These are phyloP conservation scores for Botryosphaeria agaves DNA, from an alignment of 2,329 filamentous ascomycete genomes.

Conservation along the genomic window DNA sequence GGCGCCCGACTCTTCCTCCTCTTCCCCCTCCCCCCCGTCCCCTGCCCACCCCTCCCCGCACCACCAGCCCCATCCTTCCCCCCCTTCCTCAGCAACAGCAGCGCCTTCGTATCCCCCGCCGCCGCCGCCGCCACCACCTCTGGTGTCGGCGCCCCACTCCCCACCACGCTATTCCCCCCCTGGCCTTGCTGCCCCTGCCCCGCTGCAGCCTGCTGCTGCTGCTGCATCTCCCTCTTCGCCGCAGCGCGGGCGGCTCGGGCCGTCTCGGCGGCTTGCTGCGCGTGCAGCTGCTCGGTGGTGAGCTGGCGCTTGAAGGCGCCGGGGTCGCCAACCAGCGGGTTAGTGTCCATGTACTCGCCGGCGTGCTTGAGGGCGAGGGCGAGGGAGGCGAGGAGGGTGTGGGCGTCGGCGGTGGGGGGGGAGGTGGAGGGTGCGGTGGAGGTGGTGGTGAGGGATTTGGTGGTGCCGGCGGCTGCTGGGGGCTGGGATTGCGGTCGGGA, in stretches of 20 bases:
- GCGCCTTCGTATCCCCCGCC: not conserved
- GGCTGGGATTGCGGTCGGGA: conserved; percentile 1
- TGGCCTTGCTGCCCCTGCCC: conserved; percentile 17
- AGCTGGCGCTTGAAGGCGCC: conserved; percentile 40
- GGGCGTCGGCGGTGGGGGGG: conserved; percentile 22
- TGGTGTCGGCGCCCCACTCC: not conserved
- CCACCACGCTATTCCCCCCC: not conserved
- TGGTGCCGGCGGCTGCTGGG: not conserved
- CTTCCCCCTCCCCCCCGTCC: conserved; percentile 12
- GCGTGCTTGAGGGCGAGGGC: conserved; percentile 34
- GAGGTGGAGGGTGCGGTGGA: conserved; percentile 1
- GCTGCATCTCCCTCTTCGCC: conserved; percentile 9
- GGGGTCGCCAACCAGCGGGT: conserved; percentile 43
- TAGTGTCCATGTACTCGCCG: conserved; percentile 47
- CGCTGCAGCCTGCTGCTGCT: conserved; percentile 6
- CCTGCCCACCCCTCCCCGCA: conserved; percentile 2
- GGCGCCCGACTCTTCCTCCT: conserved; percentile 20
- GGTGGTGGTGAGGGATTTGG: conserved; percentile 1
- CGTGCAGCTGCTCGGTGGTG: conserved; percentile 23
- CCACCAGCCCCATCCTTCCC: not conserved
- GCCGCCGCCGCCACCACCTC: not conserved
- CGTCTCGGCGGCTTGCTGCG: conserved; percentile 19
- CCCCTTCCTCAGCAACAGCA: not conserved
- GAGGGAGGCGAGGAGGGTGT: conserved; percentile 27
- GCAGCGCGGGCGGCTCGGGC: conserved; percentile 14